Conservation (phyloP, 2,329 filamentous ascomycete species). For the Cytospora leucostoma region DNA sequence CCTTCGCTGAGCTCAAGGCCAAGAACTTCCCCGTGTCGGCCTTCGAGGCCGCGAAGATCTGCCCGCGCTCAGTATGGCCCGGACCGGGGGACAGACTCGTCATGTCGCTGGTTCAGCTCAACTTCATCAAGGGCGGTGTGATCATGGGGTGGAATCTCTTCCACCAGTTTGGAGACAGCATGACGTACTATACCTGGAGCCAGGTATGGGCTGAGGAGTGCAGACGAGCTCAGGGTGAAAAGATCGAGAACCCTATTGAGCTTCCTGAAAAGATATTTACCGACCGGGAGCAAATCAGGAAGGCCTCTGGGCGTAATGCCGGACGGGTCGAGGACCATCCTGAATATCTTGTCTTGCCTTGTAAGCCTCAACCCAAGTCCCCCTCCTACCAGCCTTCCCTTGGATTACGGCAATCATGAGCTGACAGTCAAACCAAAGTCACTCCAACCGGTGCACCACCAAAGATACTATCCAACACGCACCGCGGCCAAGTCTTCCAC, state of each 20-base stretch:
- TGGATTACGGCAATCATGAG: background rate
- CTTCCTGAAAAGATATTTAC: slow-evolving; percentile 35
- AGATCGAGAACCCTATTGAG: slow-evolving; percentile 31
- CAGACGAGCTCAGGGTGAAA: slow-evolving; percentile 35
- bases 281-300: slow-evolving; percentile 35
- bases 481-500: slow-evolving; percentile 38
- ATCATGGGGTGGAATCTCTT: slow-evolving; percentile 34
- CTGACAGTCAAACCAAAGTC: slow-evolving; percentile 17
- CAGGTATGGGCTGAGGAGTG: slow-evolving; percentile 41
- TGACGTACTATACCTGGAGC: slow-evolving; percentile 36
- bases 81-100: slow-evolving; percentile 30
- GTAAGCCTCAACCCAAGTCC: background rate
- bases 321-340: slow-evolving; percentile 37
- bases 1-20: slow-evolving; percentile 33
- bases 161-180: slow-evolving; percentile 40
- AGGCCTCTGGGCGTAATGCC: slow-evolving; percentile 34
- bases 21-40: slow-evolving; percentile 33
- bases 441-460: slow-evolving; percentile 36
- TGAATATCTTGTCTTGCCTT: slow-evolving; percentile 37
- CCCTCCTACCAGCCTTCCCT: background rate
- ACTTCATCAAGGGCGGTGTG: slow-evolving; percentile 36
- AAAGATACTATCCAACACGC: slow-evolving; percentile 36
- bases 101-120: slow-evolving; percentile 32
- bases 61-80: slow-evolving; percentile 33
- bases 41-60: slow-evolving; percentile 31